Evolutionary conservation across 2,329 filamentous ascomycete genomes (phyloP), one percentile per base, ranked within the genome.

Genomic region (Graphilbum sp.): DNA sequence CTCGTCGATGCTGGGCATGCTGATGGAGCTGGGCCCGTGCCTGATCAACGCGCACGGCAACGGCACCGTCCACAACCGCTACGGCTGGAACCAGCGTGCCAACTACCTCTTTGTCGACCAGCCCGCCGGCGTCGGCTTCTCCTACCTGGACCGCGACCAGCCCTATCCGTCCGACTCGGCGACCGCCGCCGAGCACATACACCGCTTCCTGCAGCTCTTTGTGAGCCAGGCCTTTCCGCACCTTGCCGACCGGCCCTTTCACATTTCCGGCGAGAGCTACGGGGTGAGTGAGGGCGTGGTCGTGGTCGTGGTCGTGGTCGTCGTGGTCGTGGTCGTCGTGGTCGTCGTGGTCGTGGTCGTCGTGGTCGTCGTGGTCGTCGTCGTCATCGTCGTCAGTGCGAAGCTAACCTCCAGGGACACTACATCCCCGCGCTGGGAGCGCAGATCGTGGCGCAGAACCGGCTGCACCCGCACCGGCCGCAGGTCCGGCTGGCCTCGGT

Each of bases 31-130:
- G 38, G 63, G 62, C 0, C 63, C 63, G 0, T 65, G 61, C 45
- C 43, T 52, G 35, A 54, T 69, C 34, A 61, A 62, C 29, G 54
- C 60, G 39, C 53, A 58, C 23, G 55, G 61, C 36, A 53, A 61
- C 15, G 54, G 60, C 35, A 53, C 61, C 13, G 56, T 61, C 13
- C 55, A 58, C 45, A 52, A 63, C 50, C 68, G 69, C 5, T 67
- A 72, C 54, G 64, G 64, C 9, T 78, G 69, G 69, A 73, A 64
- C 46, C 65, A 72, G 42, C 63, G 64, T 42, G 51, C 62, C 49
- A 78, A 78, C 48, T 56, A 78, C 49, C 55, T 78, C 10, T 77
- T 75, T 53, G 57, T 78, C 37, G 70, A 69, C 38, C 71, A 77
- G 52, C 72, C 72, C 10, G 57, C 70, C n/a, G 68, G 68, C 25